These are phyloP conservation scores for Trichoderma hamatum DNA, from an alignment of 2,329 filamentous ascomycete species.

Conservation along the genomic window DNA sequence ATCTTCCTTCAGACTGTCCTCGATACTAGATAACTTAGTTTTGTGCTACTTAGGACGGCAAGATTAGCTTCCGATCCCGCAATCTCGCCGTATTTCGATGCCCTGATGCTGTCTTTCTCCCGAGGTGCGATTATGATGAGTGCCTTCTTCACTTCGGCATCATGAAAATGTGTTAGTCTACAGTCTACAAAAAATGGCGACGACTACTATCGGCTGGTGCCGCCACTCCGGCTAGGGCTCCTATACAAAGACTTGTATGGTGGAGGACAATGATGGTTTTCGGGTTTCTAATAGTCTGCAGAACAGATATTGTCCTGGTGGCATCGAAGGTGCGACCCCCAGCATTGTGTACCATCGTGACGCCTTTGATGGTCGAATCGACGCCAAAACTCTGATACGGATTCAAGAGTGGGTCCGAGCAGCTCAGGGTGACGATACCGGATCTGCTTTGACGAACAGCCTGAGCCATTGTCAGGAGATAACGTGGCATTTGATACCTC, in stretches of 20 bases:
- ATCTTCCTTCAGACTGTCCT: conserved; percentile 7
- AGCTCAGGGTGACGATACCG: conserved; percentile 2
- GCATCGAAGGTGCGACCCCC: conserved; percentile 13
- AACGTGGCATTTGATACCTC: neutral
- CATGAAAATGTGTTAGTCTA: conserved; percentile 9
- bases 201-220: neutral
- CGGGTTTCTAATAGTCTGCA: neutral
- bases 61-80: neutral
- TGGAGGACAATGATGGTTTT: conserved; percentile 12
- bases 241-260: neutral
- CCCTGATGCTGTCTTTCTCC: neutral
- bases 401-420: conserved; percentile 2
- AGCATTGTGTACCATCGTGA: conserved; percentile 12
- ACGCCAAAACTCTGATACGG: neutral
- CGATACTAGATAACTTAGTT: neutral
- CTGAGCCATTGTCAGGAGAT: neutral
- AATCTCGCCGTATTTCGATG: conserved; percentile 11
- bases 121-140: conserved; percentile 3
- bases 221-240: no score
- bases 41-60: no score
- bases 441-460: neutral
- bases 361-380: neutral
- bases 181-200: neutral
- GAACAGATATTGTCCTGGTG: neutral
- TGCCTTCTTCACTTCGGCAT: neutral